Percentiles rank a stretch among this genome's conserved stretches.
Conservation (phyloP, 164 flowering plant species). For the Paratinospora sagittata region DNA sequence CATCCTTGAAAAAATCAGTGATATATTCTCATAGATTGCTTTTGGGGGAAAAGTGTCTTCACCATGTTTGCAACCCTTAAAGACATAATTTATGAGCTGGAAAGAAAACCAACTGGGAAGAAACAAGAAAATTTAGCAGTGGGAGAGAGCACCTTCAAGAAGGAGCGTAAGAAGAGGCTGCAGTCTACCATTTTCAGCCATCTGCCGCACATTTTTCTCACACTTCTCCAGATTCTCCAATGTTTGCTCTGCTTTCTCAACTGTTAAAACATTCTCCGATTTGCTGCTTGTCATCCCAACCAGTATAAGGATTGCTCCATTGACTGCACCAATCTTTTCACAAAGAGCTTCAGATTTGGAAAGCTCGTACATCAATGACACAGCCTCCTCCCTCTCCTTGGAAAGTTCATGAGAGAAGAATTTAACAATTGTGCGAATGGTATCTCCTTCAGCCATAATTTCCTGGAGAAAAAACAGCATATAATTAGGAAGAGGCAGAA, state of each 20-base stretch:
- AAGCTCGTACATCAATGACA: conserved; percentile 78
- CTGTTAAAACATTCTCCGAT: conserved; percentile 64
- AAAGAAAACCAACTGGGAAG: neutral
- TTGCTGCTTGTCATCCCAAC: conserved; percentile 94
- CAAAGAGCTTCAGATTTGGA: conserved; percentile 69
- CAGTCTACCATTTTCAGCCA: conserved; percentile 95
- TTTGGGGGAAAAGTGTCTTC: no score
- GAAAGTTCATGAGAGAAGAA: conserved; percentile 76
- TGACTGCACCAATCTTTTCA: conserved; percentile 87
- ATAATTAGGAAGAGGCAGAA: conserved; percentile 4
- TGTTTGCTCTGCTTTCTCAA: conserved; percentile 79
- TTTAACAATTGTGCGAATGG: conserved; percentile 79
- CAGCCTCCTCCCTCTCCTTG: conserved; percentile 86
- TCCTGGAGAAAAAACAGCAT: conserved; percentile 43
- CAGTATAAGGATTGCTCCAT: conserved; percentile 83
- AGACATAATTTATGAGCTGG: neutral
- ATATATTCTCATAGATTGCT: no score
- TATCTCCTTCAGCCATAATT: conserved; percentile 76
- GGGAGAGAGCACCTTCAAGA: conserved; percentile 61
- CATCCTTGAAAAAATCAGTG: no score
- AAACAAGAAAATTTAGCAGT: neutral
- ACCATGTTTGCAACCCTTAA: neutral
- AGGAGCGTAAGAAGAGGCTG: conserved; percentile 73
- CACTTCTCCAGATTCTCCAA: conserved; percentile 74
- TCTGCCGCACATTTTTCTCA: conserved; percentile 83